Conservation (phyloP, 2,329 filamentous ascomycete species). For the Fusarium ambrosium region DNA sequence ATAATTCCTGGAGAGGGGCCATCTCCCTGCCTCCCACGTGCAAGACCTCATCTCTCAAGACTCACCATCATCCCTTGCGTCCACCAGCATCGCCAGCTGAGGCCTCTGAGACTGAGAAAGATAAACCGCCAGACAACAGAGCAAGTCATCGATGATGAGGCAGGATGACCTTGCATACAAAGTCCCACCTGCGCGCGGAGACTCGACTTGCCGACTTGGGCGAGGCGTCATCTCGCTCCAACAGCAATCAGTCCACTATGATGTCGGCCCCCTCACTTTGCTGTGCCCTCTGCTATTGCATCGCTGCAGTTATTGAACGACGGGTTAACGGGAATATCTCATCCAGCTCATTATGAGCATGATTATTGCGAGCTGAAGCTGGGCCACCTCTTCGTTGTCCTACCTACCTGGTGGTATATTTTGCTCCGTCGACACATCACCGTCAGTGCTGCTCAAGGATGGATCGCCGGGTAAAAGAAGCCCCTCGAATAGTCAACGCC, state of each 20-base stretch:
- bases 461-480: conserved; percentile 14
- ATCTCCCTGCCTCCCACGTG: conserved; percentile 16
- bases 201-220: conserved; percentile 36
- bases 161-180: conserved; percentile 33
- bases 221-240: conserved; percentile 47
- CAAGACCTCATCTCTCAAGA: neutral
- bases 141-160: conserved; percentile 7
- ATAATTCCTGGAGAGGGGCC: neutral
- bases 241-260: conserved; percentile 48
- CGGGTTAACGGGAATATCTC: neutral
- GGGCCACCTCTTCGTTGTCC: neutral
- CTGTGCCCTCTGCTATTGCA: conserved; percentile 1
- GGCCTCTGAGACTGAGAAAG: conserved; percentile 4
- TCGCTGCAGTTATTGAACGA: conserved; percentile 3
- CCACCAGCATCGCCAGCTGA: neutral
- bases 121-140: conserved; percentile 8
- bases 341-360: neutral
- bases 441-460: conserved; percentile 9
- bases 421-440: neutral
- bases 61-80: conserved; percentile 5
- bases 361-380: neutral
- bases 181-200: conserved; percentile 35
- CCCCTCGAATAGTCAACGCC: conserved; percentile 6
- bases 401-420: neutral
- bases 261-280: conserved; percentile 37